Conservation (phyloP, 2,329 filamentous ascomycete genomes). For the Helicocarpus griseus region DNA sequence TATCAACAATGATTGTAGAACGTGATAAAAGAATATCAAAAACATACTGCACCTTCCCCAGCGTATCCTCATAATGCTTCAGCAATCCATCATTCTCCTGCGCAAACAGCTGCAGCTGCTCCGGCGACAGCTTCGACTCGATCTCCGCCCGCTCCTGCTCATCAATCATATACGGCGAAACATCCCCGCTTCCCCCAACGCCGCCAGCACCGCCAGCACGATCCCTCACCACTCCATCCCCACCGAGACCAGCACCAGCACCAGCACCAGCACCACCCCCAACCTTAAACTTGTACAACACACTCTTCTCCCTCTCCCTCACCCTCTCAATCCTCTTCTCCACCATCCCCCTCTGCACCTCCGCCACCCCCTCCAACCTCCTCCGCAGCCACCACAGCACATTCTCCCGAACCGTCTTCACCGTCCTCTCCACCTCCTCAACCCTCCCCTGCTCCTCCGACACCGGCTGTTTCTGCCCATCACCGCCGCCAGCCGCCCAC, state of each 20-base stretch:
- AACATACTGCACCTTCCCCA: constrained; percentile 84
- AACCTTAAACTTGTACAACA: constrained; percentile 66
- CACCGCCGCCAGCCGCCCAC: constrained; percentile 49
- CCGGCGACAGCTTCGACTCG: constrained; percentile 58
- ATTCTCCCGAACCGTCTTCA: constrained; percentile 65
- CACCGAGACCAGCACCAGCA: constrained; percentile 8
- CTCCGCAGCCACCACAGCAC: constrained; percentile 74
- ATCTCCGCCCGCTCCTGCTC: constrained; percentile 29
- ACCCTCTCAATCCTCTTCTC: constrained; percentile 76
- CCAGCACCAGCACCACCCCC: constrained; percentile 12
- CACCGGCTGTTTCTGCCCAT: constrained; percentile 39
- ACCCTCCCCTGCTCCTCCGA: constrained; percentile 60
- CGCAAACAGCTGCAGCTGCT: constrained; percentile 89
- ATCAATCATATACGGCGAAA: constrained; percentile 6
- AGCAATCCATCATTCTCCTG: constrained; percentile 88
- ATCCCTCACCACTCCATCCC: constrained; percentile 7
- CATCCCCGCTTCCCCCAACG: constrained; percentile 15
- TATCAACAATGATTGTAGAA: too few relatives aligned
- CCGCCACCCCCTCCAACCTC: constrained; percentile 64
- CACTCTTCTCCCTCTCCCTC: constrained; percentile 79
- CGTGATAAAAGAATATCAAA: neutral
- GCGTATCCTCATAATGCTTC: constrained; percentile 83
- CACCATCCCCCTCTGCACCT: constrained; percentile 83
- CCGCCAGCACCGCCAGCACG: neutral
- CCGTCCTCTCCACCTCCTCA: constrained; percentile 58